Evolutionary conservation across 2,329 filamentous ascomycete genomes (phyloP), one percentile per base, ranked within the genome.

Genomic region (Hypoxylon sp.): DNA sequence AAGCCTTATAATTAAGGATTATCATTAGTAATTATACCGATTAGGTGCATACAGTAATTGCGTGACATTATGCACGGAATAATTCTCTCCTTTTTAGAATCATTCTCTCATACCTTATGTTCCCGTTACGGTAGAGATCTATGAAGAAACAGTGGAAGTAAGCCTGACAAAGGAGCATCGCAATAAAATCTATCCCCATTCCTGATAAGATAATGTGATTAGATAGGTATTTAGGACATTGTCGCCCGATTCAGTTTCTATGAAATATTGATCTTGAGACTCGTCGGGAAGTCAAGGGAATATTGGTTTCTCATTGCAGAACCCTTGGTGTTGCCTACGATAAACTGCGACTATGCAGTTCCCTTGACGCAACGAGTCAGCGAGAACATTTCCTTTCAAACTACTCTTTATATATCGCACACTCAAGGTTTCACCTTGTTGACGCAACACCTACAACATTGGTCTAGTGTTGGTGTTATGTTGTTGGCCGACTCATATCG

Each of bases 221-320:
- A 32, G 57, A 34, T 25, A 36, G 38, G 17, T 59, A 50, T 46
- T 53, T 21, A 53, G 17, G 19, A 5, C 46, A 32, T 49, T 32
- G 14, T 10, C 9, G 13, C 23, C 21, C 14, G n/a, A 32, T 50
- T 38, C 14, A 30, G 5, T n/a, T 43, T 30, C 21, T 43, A 11
- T 55, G 51, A 55, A 43, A 41, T 28, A 28, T 28, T 43, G n/a
- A n/a, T 28, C n/a, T 4, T 13, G 14, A 2, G 13, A 19, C 51
- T 55, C 17, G 9, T 4, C 13, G 32, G 2, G 14, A 43, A 3
- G 36, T 1, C 14, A 45, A 1, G 23, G 17, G 7, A 43, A 30
- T 34, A 10, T 51, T 2, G 2, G 3, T 34, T 19, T 32, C 17
- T 34, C 9, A 13, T 17, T 34, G 4, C 30, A 2, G 10, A 34